Evolutionary conservation across 108 stramenopile species (phyloP), one percentile per base, ranked within the genome.

Genomic region (Asterionellopsis glacialis): DNA sequence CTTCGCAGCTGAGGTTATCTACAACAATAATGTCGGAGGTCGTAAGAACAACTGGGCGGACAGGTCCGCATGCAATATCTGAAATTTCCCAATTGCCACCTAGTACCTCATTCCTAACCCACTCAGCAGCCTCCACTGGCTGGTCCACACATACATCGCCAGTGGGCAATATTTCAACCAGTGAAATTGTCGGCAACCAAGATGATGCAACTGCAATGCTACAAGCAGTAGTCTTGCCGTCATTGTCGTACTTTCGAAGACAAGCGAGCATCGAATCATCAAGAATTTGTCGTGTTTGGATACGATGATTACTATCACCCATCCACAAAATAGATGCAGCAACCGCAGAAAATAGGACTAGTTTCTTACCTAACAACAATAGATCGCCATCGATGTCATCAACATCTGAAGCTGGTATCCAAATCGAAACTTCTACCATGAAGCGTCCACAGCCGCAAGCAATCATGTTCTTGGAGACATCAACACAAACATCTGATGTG

Each of bases 381-480:
- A 55, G 25, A 1, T 49, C 11, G n/a, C 24, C 64, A 15, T 23
- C 39, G 18, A 53, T 23, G 9, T 24, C n/a, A 22, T 68, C 69
- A 14, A 55, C 64, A 14, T 73, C 67, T 19, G 55, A 26, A 45
- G 28, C 22, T 16, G 69, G 68, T 23, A 73, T 64, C 22, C 45
- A 26, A 12, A 81, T 67, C 15, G 66, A 49, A 9, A 72, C 77
- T 48, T 79, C 74, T 4, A 79, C 51, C 71, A 82, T 57, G 43
- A 82, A 79, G 40, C 72, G 55, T 22, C 81, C 77, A 25, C 73
- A 57, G 41, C 81, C 81, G 55, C 81, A 82, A 19, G 74, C 70
- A 1, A 66, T 74, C 26, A 82, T 19, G 14, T 27, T 65, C n/a
- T 64, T 55, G 11, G 69, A 68, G n/a, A 73, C 64, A 43, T 41